Evolutionary conservation across 352 stramenopile species (phyloP).

Genomic region (Pythium scleroteichum): DNA sequence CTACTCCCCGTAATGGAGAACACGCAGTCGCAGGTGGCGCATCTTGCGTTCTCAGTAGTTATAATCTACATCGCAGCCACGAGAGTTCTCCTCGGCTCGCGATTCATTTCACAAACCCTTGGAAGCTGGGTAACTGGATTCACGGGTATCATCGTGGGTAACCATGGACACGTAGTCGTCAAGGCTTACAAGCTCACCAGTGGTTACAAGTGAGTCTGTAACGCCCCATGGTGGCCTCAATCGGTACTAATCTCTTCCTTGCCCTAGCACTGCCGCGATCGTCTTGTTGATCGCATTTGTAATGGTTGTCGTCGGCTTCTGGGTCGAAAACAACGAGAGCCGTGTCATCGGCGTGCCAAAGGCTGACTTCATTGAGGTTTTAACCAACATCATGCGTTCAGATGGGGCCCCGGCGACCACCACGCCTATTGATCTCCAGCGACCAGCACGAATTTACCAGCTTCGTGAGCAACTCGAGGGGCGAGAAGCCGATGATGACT

Average conservation of each 20-base stretch:
- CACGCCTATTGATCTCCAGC: background rate
- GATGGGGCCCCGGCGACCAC: slow-evolving; percentile 25
- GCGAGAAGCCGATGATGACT: slow-evolving; percentile 8
- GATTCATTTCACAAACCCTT: slow-evolving; percentile 60
- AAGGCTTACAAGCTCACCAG: slow-evolving; percentile 46
- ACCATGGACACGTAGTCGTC: slow-evolving; percentile 54
- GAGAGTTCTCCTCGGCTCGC: slow-evolving; percentile 43
- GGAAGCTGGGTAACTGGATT: slow-evolving; percentile 65
- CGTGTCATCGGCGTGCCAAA: slow-evolving; percentile 59
- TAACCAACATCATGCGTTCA: slow-evolving; percentile 62
- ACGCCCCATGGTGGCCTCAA: no score
- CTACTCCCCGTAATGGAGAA: slow-evolving; percentile 57
- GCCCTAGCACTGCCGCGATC: slow-evolving; percentile 41
- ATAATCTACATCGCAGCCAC: slow-evolving; percentile 37
- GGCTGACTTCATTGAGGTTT: slow-evolving; percentile 60
- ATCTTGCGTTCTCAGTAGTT: slow-evolving; percentile 24
- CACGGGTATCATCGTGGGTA: slow-evolving; percentile 53
- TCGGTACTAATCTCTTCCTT: no score
- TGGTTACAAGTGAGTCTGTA: slow-evolving; percentile 49
- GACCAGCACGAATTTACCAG: slow-evolving; percentile 15
- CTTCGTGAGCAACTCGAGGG: slow-evolving; percentile 1
- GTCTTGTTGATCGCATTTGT: slow-evolving; percentile 46
- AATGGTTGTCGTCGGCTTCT: slow-evolving; percentile 56
- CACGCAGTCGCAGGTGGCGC: slow-evolving; percentile 32
- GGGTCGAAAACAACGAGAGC: slow-evolving; percentile 82